These are phyloP conservation scores for Yamadazyma oceani DNA, from an alignment of 1,139 yeast species.

Conservation along the genomic window DNA sequence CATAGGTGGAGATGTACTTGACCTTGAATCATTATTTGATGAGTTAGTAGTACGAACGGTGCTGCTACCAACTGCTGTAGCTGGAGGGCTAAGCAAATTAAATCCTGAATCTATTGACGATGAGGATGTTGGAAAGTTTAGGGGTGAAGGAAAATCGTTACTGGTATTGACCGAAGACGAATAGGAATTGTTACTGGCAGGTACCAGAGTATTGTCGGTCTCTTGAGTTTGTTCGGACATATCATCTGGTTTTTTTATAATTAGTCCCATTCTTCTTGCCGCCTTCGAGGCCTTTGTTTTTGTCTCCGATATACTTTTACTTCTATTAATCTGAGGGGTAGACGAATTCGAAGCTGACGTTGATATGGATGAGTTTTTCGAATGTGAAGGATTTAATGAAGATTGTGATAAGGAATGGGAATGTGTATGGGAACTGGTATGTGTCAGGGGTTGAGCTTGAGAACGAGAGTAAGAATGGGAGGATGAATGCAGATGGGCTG, in stretches of 20 bases:
- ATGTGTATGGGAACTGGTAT: no score
- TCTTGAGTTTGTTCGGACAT: constrained; percentile 12
- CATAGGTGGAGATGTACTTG: constrained; percentile 17
- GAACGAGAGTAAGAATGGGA: not conserved
- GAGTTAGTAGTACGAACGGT: constrained; percentile 12
- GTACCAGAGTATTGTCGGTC: constrained; percentile 6
- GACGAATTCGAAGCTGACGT: constrained; percentile 11
- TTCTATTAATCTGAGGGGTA: constrained; percentile 33
- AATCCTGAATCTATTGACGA: constrained; percentile 29
- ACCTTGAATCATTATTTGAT: not conserved
- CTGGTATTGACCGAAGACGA: constrained; percentile 2
- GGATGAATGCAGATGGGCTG: not conserved
- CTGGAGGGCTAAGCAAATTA: constrained; percentile 15
- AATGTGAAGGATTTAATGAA: constrained; percentile 4
- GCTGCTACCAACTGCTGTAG: constrained; percentile 19
- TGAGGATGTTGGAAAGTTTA: constrained; percentile 22
- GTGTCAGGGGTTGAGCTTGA: constrained; percentile 1
- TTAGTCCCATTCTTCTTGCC: constrained; percentile 64
- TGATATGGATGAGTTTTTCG: constrained; percentile 9
- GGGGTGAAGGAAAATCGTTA: constrained; percentile 15
- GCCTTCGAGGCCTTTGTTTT: constrained; percentile 61
- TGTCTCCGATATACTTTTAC: constrained; percentile 60
- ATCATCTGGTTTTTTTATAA: constrained; percentile 46
- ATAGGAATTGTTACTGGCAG: not conserved
- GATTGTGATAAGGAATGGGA: constrained; percentile 9